Base-by-base conservation (phyloP, 202 grass and related monocot genomes). In the Brachypodium distachyon region DNA sequence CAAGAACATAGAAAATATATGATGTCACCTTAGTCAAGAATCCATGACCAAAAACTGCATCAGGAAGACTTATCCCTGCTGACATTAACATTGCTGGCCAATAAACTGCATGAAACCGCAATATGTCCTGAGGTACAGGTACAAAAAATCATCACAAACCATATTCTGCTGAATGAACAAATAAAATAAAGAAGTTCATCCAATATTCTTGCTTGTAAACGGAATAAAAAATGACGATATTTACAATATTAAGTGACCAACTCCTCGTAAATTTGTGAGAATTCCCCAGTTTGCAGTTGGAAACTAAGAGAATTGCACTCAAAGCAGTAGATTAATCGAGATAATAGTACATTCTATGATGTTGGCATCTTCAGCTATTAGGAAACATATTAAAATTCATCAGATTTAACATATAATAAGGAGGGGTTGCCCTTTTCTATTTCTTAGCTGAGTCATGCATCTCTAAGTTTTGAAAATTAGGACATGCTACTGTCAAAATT, bases 1-100 rank as follows among this genome's bases (percentile, higher is more conserved):
- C 39, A 85, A 61, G 6, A 76, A 81, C 28, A 52, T 14, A 44
- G 13, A 4, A 71, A 52, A 89, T 42, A 74, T 46, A 25, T 70
- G 26, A 21, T 76, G 57, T 78, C 76, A 93, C 87, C 87, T 93
- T 93, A 71, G 89, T 94, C 73, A 97, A 90, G 69, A 94, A 97
- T 79, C 91, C 89, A 79, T 97, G 91, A 74, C 91, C 91, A 94
- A 94, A 97, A 82, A 94, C 91, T 67, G 82, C 84, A 73, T 92
- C 66, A 70, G 91, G 94, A 84, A 97, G 57, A 75, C 71, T 89
- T 81, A 97, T 46, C 55, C 91, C 91, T 46, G 94, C 94, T 67
- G 91, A 94, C 85, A 97, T 93, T 85, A 97, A 81, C 89, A 97
- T 97, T 67, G 91, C 91, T 80, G 95, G 95, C 89, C 91, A 94